Percentiles rank a stretch among this genome's conserved stretches.
phyloP scores from a whole-genome alignment of 2,329 filamentous ascomycete species.

The Penicillium brasilianum region DNA sequence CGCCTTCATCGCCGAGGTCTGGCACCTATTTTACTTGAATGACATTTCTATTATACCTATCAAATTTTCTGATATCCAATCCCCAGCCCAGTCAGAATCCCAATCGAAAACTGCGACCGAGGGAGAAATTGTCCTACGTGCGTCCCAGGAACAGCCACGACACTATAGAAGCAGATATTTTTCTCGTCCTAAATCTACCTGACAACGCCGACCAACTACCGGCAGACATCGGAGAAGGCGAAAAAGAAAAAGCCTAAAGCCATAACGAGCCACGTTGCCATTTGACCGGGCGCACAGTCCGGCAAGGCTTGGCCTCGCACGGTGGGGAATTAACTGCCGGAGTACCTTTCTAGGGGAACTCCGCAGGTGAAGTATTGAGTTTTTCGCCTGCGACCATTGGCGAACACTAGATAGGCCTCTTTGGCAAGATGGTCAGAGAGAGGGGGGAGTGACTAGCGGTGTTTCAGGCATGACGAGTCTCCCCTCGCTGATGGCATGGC shows the following conservation, averaged over 20 bases:
- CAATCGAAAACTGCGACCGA: background rate
- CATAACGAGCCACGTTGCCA: background rate
- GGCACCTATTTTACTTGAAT: background rate
- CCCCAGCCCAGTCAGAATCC: background rate
- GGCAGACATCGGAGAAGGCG: background rate
- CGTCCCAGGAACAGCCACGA: background rate
- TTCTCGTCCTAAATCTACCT: background rate
- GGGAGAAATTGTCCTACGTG: background rate
- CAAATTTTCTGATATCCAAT: background rate
- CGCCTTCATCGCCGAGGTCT: background rate
- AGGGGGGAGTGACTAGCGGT: background rate
- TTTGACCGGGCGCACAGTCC: conserved; percentile 18
- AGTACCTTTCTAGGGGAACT: background rate
- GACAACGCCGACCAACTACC: background rate
- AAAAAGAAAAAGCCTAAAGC: background rate
- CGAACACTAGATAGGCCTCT: background rate
- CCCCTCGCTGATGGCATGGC: background rate
- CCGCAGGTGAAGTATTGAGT: background rate
- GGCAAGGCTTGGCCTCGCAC: conserved; percentile 18
- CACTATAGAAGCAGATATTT: too few species aligned
- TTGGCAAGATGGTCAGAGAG: background rate
- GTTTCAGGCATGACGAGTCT: background rate
- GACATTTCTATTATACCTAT: background rate
- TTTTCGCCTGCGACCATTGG: background rate
- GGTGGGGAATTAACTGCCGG: background rate